Base-by-base conservation (phyloP, 768 basidiomycete genomes). In the Calocera viscosa region DNA sequence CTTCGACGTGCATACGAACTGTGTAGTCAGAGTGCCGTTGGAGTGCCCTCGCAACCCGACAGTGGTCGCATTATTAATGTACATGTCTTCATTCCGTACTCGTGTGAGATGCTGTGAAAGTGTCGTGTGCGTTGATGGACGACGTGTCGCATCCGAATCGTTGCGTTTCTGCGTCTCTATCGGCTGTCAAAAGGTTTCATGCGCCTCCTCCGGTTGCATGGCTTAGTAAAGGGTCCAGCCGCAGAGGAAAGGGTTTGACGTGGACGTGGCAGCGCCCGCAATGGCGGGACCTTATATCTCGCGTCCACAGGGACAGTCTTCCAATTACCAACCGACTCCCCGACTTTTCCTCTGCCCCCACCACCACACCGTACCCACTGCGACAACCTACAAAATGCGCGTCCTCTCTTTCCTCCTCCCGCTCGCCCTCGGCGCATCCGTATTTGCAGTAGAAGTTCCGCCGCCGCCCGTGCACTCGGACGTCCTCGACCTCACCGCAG, bases 401-500 rank as follows among this genome's bases (percentile, higher is more conserved):
- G 53, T 22, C 19, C 30, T 60, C 24, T 60, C 83, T 47, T 79
- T 84, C 66, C 80, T 80, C 32, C 83, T 83, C 68, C 77, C 84
- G 66, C 75, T 87, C 68, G 81, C 80, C 64, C 30, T 60, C 74
- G 78, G 80, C 67, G 78, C 86, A 65, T 73, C 81, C 74, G 84
- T 80, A 71, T 72, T 80, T 67, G 86, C 83, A 66, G 64, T 63
- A n/a, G 60, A 72, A 33, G 79, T 84, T 41, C 79, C 75, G 14
- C 22, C 30, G 16, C 35, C 35, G 34, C 60, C 69, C 0, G 79
- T 84, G 30, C 73, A 71, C 1, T 89, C 89, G 1, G 95, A 98
- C 76, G 94, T 99, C 70, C 69, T 93, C 63, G 87, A 80, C 75
- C 79, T 97, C 68, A 90, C 85, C 32, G 76, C 85, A 47, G 76